Evolutionary conservation across 225 moss, liverwort and hornwort species (phyloP).

Genomic region (Asterella californica): DNA sequence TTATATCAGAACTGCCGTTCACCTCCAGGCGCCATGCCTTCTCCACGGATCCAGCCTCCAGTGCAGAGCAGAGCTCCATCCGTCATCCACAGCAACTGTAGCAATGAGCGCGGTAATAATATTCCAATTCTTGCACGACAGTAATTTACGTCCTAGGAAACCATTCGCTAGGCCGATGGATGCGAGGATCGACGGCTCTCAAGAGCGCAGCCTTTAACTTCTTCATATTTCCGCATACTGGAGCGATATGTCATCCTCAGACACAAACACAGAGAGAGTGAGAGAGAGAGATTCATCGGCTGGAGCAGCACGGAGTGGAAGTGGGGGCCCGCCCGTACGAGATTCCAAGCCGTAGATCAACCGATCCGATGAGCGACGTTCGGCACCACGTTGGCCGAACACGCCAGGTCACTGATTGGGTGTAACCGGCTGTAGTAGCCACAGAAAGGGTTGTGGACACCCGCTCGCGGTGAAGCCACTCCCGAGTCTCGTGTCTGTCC

Average conservation of each 20-base stretch:
- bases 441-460: constrained; percentile 16
- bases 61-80: not conserved
- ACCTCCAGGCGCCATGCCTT: not conserved
- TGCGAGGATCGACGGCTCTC: not conserved
- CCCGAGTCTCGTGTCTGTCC: too few species aligned
- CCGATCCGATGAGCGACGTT: constrained; percentile 1
- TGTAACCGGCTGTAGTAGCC: constrained; percentile 7
- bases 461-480: not conserved
- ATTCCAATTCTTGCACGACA: not conserved
- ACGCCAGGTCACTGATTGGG: constrained; percentile 3
- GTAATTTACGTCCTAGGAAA: not conserved
- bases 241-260: not conserved
- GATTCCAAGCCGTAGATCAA: constrained; percentile 7
- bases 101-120: not conserved
- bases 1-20: not conserved
- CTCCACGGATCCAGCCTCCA: not conserved
- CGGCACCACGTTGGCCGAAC: constrained; percentile 1
- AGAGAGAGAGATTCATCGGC: not conserved
- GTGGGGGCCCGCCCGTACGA: not conserved
- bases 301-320: not conserved
- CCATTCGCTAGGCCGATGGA: not conserved
- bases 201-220: not conserved
- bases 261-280: not conserved
- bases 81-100: not conserved
- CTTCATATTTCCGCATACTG: not conserved